phyloP scores from a whole-genome alignment of 495 filamentous ascomycete genomes.

The Talaromyces ruber region DNA sequence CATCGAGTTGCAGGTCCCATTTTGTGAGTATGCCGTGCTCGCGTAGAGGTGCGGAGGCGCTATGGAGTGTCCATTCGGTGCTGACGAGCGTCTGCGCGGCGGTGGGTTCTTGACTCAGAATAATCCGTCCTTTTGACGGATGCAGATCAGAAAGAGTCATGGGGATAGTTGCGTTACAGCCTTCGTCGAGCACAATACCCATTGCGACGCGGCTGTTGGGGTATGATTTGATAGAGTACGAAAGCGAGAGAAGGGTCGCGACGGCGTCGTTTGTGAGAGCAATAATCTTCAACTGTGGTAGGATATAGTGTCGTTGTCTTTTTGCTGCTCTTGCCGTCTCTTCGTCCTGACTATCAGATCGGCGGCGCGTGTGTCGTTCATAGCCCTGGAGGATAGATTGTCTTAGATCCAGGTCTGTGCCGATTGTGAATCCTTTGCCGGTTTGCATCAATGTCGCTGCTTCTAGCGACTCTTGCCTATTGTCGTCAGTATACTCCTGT shows the following conservation, averaged over 20 bases:
- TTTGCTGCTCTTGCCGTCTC: conserved; percentile 22
- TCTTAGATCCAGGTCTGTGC: conserved; percentile 60
- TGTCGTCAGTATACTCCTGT: neutral
- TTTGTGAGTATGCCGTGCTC: conserved; percentile 55
- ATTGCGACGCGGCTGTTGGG: conserved; percentile 64
- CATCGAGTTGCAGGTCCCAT: conserved; percentile 64
- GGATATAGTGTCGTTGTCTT: conserved; percentile 35
- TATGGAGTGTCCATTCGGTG: conserved; percentile 80
- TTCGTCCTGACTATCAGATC: conserved; percentile 23
- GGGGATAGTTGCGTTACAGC: conserved; percentile 74
- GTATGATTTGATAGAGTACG: conserved; percentile 55
- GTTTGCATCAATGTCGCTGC: conserved; percentile 76
- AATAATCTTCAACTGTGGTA: conserved; percentile 62
- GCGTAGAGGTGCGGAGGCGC: conserved; percentile 55
- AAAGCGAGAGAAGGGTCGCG: conserved; percentile 68
- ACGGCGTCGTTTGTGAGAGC: conserved; percentile 79
- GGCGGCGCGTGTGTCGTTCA: conserved; percentile 43
- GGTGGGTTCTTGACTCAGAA: conserved; percentile 26
- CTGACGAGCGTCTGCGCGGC: conserved; percentile 65
- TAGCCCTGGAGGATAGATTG: conserved; percentile 64
- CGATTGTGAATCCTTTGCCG: conserved; percentile 82
- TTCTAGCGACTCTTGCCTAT: conserved; percentile 64
- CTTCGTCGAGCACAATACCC: conserved; percentile 77
- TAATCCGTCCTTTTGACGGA: conserved; percentile 46
- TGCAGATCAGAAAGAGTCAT: conserved; percentile 57